These are phyloP conservation scores for Moesziomyces sp. DNA, from an alignment of 1,284 basidiomycete species.

Conservation along the genomic window DNA sequence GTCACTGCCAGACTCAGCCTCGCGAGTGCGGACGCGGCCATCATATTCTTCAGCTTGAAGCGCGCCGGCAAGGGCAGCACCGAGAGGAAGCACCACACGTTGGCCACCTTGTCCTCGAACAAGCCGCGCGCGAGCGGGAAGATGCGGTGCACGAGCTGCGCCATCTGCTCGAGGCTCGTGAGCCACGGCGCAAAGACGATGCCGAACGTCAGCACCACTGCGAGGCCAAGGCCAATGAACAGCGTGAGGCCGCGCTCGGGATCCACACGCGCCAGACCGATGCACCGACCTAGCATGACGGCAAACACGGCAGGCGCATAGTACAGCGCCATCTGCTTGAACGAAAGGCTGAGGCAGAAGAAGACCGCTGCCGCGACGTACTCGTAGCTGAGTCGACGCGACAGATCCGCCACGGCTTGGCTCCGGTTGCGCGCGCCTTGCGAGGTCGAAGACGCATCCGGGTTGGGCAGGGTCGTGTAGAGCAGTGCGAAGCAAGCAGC, in stretches of 20 bases:
- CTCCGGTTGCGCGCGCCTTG: conserved; percentile 9
- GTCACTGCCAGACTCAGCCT: conserved; percentile 68
- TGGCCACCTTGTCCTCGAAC: conserved; percentile 96
- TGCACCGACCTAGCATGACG: conserved; percentile 69
- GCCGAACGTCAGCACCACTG: conserved; percentile 73
- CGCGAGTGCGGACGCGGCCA: conserved; percentile 55
- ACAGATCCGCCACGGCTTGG: conserved; percentile 51
- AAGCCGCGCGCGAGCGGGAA: conserved; percentile 90
- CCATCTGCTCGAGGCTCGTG: conserved; percentile 72
- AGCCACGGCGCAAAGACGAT: conserved; percentile 82
- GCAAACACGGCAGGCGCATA: conserved; percentile 79
- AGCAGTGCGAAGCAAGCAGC: conserved; percentile 58
- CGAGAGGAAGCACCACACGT: conserved; percentile 77
- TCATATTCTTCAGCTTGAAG: conserved; percentile 53
- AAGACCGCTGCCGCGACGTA: conserved; percentile 80
- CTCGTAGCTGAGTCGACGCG: conserved; percentile 60
- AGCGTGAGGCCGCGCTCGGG: conserved; percentile 73
- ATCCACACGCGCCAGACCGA: conserved; percentile 83
- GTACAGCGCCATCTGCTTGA: conserved; percentile 96
- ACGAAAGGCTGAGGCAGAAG: conserved; percentile 84
- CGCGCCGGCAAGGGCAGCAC: conserved; percentile 58
- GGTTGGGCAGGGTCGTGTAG: conserved; percentile 61
- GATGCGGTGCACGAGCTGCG: conserved; percentile 79
- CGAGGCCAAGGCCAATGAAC: conserved; percentile 76
- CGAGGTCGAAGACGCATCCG: conserved; percentile 20